Evolutionary conservation across 1,139 yeast species (phyloP).

Genomic region (Lodderomyces margitis): DNA sequence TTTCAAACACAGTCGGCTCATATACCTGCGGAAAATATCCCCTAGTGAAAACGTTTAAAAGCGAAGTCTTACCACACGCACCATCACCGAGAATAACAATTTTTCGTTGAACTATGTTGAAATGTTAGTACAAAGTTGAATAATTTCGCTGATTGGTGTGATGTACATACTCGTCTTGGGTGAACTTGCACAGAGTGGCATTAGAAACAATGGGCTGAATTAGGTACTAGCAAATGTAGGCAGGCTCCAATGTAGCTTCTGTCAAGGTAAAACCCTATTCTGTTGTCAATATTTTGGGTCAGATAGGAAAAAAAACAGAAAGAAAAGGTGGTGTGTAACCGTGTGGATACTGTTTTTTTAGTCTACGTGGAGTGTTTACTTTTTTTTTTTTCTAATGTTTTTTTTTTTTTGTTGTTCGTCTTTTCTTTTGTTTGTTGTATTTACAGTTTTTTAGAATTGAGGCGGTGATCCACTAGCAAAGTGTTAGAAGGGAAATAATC

Average conservation of each 20-base stretch:
- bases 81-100: conserved; percentile 97
- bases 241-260: too few species aligned
- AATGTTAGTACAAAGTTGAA: conserved; percentile 4
- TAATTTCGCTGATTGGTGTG: not conserved
- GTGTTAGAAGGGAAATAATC: too few species aligned
- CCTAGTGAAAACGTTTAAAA: conserved; percentile 90
- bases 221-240: not conserved
- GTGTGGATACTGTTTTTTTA: not conserved
- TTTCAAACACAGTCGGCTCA: conserved; percentile 97
- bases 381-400: not conserved
- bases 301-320: too few species aligned
- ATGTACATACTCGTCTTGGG: conserved; percentile 56
- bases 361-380: conserved; percentile 3
- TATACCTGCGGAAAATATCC: conserved; percentile 98
- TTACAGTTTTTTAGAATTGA: too few species aligned
- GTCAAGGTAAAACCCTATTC: too few species aligned
- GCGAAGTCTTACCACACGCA: conserved; percentile 58
- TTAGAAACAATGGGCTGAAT: conserved; percentile 16
- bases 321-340: not conserved
- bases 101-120: conserved; percentile 64
- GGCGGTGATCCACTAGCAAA: too few species aligned
- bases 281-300: not conserved
- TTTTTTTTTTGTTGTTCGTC: too few species aligned
- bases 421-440: not conserved
- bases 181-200: conserved; percentile 72